A percentile compares a stretch with the other conserved stretches of the same genome.
phyloP scores from a whole-genome alignment of 2,329 filamentous ascomycete species.

The Epichloe gansuensis region DNA sequence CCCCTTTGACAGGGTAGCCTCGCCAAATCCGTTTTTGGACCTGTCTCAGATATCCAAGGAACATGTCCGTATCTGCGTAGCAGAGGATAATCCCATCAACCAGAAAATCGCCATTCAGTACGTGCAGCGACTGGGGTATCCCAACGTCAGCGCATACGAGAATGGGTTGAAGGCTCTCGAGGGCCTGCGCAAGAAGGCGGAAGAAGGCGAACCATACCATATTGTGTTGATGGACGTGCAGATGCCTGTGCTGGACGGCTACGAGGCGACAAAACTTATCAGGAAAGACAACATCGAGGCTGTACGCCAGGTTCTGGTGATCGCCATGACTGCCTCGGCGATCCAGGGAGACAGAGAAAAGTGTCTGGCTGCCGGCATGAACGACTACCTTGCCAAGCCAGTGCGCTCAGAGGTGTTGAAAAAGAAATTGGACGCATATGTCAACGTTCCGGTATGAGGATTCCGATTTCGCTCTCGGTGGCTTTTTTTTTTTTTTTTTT shows the following conservation, averaged over 20 bases:
- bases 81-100: constrained; percentile 91
- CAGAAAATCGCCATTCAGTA: constrained; percentile 90
- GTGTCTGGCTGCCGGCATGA: constrained; percentile 93
- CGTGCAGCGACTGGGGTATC: constrained; percentile 73
- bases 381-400: constrained; percentile 91
- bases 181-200: constrained; percentile 61
- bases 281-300: constrained; percentile 63
- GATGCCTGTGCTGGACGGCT: constrained; percentile 89
- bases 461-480: not conserved
- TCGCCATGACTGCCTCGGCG: constrained; percentile 92
- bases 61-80: constrained; percentile 78
- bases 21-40: constrained; percentile 42
- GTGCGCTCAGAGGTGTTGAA: constrained; percentile 82
- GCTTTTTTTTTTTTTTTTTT: not conserved
- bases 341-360: constrained; percentile 93
- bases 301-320: constrained; percentile 77
- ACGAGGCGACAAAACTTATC: constrained; percentile 77
- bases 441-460: constrained; percentile 24
- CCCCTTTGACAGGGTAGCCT: constrained; percentile 26
- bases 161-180: constrained; percentile 84
- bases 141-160: constrained; percentile 71
- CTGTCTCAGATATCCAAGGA: constrained; percentile 64
- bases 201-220: constrained; percentile 68
- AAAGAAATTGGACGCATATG: constrained; percentile 58
- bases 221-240: constrained; percentile 92